Percentiles rank a stretch among this genome's conserved stretches.
Conservation (phyloP, 768 basidiomycete species). For the Collybiopsis confluens region DNA sequence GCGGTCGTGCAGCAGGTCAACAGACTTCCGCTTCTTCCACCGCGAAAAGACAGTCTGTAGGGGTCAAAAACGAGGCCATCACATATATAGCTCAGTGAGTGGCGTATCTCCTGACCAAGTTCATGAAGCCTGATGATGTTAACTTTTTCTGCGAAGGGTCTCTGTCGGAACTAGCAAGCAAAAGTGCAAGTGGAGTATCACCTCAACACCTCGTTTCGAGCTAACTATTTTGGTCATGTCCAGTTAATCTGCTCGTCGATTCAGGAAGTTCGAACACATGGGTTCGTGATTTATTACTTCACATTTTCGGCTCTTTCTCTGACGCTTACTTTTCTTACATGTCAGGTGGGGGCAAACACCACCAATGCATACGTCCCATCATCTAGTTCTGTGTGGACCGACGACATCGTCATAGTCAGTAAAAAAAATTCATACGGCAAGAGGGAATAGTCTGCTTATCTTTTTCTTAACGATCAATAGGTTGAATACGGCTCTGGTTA, state of each 20-base stretch:
- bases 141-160: no score
- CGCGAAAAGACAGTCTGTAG: background rate
- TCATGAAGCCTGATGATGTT: no score
- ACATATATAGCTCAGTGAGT: slow-evolving; percentile 3
- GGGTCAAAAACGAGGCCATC: background rate
- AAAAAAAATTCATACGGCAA: no score
- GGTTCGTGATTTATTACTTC: slow-evolving; percentile 44
- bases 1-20: background rate
- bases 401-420: slow-evolving; percentile 37
- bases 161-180: background rate
- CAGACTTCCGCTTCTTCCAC: background rate
- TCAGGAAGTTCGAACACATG: slow-evolving; percentile 73
- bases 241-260: slow-evolving; percentile 44
- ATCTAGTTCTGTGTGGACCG: background rate
- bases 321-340: background rate
- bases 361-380: background rate
- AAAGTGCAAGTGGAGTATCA: background rate
- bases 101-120: no score
- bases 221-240: no score
- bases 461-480: no score
- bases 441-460: no score
- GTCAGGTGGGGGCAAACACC: background rate
- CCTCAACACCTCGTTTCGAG: no score
- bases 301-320: slow-evolving; percentile 25
- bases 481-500: slow-evolving; percentile 59